Evolutionary conservation across 2,329 filamentous ascomycete species (phyloP).

Genomic region (Aspergillus fructus): DNA sequence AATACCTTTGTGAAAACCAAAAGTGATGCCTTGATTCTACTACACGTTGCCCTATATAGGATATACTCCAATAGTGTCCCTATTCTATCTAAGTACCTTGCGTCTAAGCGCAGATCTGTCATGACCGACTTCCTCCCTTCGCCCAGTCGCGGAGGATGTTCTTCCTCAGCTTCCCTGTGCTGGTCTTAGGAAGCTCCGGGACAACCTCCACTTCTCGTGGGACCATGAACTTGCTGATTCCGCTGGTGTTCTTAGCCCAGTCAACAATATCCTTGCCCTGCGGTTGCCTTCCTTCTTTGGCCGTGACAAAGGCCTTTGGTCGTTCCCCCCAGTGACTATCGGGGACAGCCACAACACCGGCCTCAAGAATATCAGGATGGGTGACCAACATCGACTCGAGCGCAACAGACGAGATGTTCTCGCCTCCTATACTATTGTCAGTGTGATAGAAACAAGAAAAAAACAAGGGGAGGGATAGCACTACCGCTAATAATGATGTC

Average conservation of each 20-base stretch:
- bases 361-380: conserved; percentile 87
- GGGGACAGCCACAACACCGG: conserved; percentile 81
- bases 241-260: conserved; percentile 80
- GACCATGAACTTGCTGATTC: conserved; percentile 89
- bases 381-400: conserved; percentile 85
- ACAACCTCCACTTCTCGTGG: conserved; percentile 73
- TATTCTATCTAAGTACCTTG: not conserved
- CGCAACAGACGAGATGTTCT: conserved; percentile 94
- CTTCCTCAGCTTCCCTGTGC: conserved; percentile 95
- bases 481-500: conserved; percentile 95
- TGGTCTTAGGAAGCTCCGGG: conserved; percentile 89
- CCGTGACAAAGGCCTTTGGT: conserved; percentile 90
- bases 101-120: not conserved
- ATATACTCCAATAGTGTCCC: not conserved
- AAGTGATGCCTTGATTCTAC: not conserved
- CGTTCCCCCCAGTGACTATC: conserved; percentile 93
- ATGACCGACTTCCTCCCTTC: conserved; percentile 44
- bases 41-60: not conserved
- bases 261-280: conserved; percentile 70
- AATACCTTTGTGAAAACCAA: not conserved
- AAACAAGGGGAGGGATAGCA: conserved; percentile 21
- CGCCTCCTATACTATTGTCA: conserved; percentile 63
- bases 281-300: conserved; percentile 65
- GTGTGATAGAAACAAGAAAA: not conserved
- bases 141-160: conserved; percentile 88